phyloP scores from a whole-genome alignment of 495 filamentous ascomycete species.

The Penicillium macrosclerotiorum region DNA sequence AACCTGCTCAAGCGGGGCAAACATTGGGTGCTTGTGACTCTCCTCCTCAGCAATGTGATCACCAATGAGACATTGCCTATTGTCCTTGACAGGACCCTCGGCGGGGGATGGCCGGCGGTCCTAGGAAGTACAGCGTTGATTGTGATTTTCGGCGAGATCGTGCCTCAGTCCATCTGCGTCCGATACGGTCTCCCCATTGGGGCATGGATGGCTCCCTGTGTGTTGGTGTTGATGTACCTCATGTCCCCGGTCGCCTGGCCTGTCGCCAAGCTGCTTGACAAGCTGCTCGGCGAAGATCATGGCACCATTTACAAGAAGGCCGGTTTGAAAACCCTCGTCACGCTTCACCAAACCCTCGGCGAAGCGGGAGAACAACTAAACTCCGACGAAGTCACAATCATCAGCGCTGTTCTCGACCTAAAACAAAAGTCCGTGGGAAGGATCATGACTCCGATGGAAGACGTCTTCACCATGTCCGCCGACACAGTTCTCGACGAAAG shows the following conservation, averaged over 20 bases:
- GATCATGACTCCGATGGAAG: constrained; percentile 98
- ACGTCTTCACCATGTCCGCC: constrained; percentile 92
- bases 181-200: constrained; percentile 96
- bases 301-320: constrained; percentile 96
- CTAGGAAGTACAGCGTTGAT: constrained; percentile 90
- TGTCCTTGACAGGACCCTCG: constrained; percentile 87
- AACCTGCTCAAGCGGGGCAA: constrained; percentile 82
- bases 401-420: constrained; percentile 90
- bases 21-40: constrained; percentile 97
- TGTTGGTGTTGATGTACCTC: constrained; percentile 87
- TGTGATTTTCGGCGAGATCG: constrained; percentile 96
- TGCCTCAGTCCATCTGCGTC: constrained; percentile 94
- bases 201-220: constrained; percentile 87
- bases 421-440: constrained; percentile 92
- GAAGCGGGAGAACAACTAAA: constrained; percentile 85
- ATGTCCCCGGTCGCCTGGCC: constrained; percentile 86
- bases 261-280: constrained; percentile 85
- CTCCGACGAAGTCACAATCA: constrained; percentile 97
- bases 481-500: constrained; percentile 87
- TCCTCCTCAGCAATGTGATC: constrained; percentile 93
- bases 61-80: constrained; percentile 97
- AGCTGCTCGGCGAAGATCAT: constrained; percentile 84
- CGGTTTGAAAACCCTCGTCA: constrained; percentile 86
- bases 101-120: constrained; percentile 92
- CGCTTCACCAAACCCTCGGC: constrained; percentile 86